These are phyloP conservation scores for Lachnellula suecica DNA, from an alignment of 2,329 filamentous ascomycete genomes.

Conservation along the genomic window DNA sequence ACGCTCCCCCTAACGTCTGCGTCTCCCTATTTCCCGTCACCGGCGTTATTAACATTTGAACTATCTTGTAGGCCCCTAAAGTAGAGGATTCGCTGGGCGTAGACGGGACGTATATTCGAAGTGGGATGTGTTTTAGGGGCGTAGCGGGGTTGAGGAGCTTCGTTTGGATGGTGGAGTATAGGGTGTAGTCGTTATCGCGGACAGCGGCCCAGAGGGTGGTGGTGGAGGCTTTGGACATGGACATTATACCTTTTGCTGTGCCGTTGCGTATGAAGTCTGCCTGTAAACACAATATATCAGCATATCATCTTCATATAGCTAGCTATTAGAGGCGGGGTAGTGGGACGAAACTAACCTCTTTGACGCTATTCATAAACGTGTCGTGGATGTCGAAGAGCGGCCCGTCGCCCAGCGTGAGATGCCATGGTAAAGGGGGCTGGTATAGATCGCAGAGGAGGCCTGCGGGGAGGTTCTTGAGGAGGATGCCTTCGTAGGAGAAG, in stretches of 20 bases:
- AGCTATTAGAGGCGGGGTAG: not conserved
- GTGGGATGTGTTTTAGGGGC: constrained; percentile 77
- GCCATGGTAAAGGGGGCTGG: constrained; percentile 55
- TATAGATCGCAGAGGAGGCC: constrained; percentile 71
- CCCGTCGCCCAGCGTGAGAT: constrained; percentile 56
- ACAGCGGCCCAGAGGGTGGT: constrained; percentile 66
- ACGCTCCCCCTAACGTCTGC: constrained; percentile 73
- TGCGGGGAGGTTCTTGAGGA: constrained; percentile 68
- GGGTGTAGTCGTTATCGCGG: constrained; percentile 64
- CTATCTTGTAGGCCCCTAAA: constrained; percentile 62
- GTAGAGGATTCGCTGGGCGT: constrained; percentile 48
- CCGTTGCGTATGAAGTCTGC: constrained; percentile 67
- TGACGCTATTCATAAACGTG: constrained; percentile 68
- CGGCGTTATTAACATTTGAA: constrained; percentile 72
- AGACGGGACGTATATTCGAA: constrained; percentile 81
- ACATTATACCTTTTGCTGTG: constrained; percentile 71
- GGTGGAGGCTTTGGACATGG: constrained; percentile 66
- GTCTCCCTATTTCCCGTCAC: constrained; percentile 43
- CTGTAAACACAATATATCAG: constrained; percentile 10
- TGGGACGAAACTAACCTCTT: constrained; percentile 46
- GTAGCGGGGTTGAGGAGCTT: constrained; percentile 75
- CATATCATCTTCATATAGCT: not conserved
- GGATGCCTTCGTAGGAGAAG: constrained; percentile 66
- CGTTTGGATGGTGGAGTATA: constrained; percentile 73
- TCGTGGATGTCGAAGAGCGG: constrained; percentile 55